A percentile compares a stretch with the other conserved stretches of the same genome.
These are phyloP conservation scores for Russula olivacea DNA, from an alignment of 768 basidiomycete species.

Conservation along the genomic window DNA sequence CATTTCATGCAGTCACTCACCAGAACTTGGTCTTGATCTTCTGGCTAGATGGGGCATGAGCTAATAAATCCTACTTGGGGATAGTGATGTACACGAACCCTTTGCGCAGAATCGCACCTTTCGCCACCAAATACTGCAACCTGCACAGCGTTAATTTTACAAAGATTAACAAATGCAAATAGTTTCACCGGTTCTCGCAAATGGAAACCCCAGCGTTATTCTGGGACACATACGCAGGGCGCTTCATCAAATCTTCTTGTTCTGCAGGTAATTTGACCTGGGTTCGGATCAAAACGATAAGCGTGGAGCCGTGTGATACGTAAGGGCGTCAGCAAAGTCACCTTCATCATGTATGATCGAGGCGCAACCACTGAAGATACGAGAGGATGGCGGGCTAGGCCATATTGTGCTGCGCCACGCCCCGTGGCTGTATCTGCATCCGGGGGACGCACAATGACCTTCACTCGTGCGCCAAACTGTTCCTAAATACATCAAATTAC, in stretches of 20 bases:
- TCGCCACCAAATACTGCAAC: constrained; percentile 80
- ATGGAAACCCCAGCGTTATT: constrained; percentile 73
- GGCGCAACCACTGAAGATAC: constrained; percentile 82
- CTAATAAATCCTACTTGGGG: constrained; percentile 9
- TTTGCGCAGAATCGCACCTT: constrained; percentile 81
- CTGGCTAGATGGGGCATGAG: constrained; percentile 47
- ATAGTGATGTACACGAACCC: constrained; percentile 46
- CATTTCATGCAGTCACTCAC: constrained; percentile 36
- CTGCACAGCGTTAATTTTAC: constrained; percentile 39
- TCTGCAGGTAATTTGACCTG: constrained; percentile 88
- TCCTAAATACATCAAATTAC: constrained; percentile 38
- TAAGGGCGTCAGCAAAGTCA: constrained; percentile 28
- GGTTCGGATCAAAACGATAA: constrained; percentile 8
- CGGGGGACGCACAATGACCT: constrained; percentile 72
- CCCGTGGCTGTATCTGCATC: constrained; percentile 87
- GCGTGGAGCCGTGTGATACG: background rate
- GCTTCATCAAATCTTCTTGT: constrained; percentile 71
- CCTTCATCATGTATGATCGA: constrained; percentile 83
- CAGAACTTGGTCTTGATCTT: constrained; percentile 78
- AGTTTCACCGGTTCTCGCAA: constrained; percentile 70
- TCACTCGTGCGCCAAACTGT: constrained; percentile 58
- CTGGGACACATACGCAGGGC: constrained; percentile 77
- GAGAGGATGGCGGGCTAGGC: constrained; percentile 64
- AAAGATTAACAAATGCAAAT: background rate
- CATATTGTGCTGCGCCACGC: constrained; percentile 85